Base-by-base conservation (phyloP, 805 yeast species). In the Pichia gijzeniarum region DNA sequence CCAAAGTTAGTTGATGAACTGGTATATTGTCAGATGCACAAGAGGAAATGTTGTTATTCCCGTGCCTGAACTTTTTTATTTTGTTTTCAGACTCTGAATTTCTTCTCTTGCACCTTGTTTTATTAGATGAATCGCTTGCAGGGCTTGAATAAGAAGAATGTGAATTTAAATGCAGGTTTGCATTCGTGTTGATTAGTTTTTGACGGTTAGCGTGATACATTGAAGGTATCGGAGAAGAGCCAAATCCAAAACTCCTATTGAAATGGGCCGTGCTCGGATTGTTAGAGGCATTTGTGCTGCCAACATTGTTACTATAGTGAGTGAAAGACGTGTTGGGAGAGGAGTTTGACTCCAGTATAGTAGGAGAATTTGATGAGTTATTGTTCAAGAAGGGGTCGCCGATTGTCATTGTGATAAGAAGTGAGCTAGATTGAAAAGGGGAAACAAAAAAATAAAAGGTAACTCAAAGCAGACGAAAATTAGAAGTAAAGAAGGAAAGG, bases 71-170 rank as follows among this genome's bases (percentile, higher is more conserved):
- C 47, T 63, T 66, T 40, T 69, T 69, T n/a, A 50, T 48, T 10
- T 45, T 38, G 35, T 61, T 55, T 30, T 57, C 65, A 20, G 57
- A 57, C 18, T 64, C 65, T 1, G 73, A 69, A 27, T 58, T 55
- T 43, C 69, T 54, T 53, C 74, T 65, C 45, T 70, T 70, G 3
- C 59, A 47, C 43, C 63, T 52, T 4, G 22, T 27, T 31, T 38
- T 20, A 10, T 27, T 20, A 17, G 41, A 12, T n/a, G 31, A 12
- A 17, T 20, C 28, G 10, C 1, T 41, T 22, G 27, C 12, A 25
- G 42, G 14, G 5, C 19, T 22, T 6, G 20, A 32, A 14, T 30
- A 16, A 28, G 44, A 20, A 14, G 50, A n/a, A n/a, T n/a, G n/a
- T n/a, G n/a, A n/a, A n/a, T n/a, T n/a, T n/a, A n/a, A n/a, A n/a